Base-by-base conservation (phyloP, 768 basidiomycete genomes). In the Naganishia randhawae region DNA sequence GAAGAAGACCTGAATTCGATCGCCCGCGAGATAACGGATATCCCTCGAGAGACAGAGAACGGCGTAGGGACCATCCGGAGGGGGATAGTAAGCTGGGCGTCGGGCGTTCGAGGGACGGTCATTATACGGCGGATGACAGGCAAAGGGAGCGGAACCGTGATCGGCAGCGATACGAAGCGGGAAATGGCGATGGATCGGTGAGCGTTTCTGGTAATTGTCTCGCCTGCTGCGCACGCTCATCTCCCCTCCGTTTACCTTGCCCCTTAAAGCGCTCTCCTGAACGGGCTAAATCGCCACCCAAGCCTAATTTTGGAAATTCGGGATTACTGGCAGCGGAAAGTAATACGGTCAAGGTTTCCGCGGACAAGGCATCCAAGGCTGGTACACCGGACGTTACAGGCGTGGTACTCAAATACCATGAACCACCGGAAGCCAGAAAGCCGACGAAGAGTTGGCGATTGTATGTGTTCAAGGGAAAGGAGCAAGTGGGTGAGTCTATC, bases 391-490 rank as follows among this genome's bases (percentile, higher is more conserved):
- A 69, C 1, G 69, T 77, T 17, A 54, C 65, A 19, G 82, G 82
- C 10, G 82, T 82, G 5, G 86, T 96, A 50, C 83, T 99, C 71
- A 99, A 98, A 80, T 99, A 99, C 79, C 94, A 98, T 71, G 96
- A 99, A 80, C 96, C 96, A 17, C 93, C 96, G 7, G 96, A 99
- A 83, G 96, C 95, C 32, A 83, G 96, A 72, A 97, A 94, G 76
- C 95, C 96, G 11, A 81, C 84, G 5, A 80, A 89, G 37, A 89
- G 90, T 19, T 98, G 96, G 96, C 84, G 96, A 77, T 76, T 99
- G 70, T 99, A 98, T 76, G 94, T 97, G 37, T 99, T 98, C 85
- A 98, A 98, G 81, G 95, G 90, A 25, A 85, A 84, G 63, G 92
- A 96, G 73, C 90, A 97, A 84, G 83, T 88, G 57, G 94, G 95